phyloP scores from a whole-genome alignment of 2,329 filamentous ascomycete genomes.

The Sclerotinia trifoliorum region DNA sequence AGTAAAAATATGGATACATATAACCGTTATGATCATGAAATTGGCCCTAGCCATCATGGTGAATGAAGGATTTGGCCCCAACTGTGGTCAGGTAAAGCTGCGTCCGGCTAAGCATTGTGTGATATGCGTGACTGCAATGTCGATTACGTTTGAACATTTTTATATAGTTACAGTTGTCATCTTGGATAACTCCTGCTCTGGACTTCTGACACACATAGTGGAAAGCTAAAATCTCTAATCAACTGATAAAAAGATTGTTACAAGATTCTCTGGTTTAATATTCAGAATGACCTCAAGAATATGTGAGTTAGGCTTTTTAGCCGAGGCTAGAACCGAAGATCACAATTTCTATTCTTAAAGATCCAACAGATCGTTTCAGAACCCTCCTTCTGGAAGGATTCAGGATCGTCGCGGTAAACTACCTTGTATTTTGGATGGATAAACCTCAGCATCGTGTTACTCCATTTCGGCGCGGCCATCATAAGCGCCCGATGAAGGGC shows the following conservation, averaged over 20 bases:
- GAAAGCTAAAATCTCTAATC: background rate
- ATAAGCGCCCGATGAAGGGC: background rate
- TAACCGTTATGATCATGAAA: background rate
- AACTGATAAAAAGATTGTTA: background rate
- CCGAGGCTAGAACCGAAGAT: background rate
- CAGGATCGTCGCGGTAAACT: background rate
- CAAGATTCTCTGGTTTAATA: background rate
- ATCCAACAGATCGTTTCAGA: conserved; percentile 1
- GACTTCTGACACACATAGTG: background rate
- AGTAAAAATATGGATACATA: background rate
- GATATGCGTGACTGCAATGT: background rate
- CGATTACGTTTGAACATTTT: background rate
- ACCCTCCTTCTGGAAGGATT: background rate
- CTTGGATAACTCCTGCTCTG: background rate
- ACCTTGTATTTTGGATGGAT: background rate
- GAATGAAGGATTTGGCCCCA: conserved; percentile 5
- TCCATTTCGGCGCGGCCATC: background rate
- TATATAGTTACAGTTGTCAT: background rate
- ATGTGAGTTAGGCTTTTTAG: background rate
- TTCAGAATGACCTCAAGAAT: background rate
- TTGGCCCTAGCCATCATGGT: background rate
- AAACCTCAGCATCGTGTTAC: background rate
- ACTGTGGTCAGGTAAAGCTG: conserved; percentile 17
- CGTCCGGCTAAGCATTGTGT: conserved; percentile 7
- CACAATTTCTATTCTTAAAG: background rate